Evolutionary conservation across 371 early-diverging fungal genomes (phyloP).

Genomic region (Zychaea mexicana): DNA sequence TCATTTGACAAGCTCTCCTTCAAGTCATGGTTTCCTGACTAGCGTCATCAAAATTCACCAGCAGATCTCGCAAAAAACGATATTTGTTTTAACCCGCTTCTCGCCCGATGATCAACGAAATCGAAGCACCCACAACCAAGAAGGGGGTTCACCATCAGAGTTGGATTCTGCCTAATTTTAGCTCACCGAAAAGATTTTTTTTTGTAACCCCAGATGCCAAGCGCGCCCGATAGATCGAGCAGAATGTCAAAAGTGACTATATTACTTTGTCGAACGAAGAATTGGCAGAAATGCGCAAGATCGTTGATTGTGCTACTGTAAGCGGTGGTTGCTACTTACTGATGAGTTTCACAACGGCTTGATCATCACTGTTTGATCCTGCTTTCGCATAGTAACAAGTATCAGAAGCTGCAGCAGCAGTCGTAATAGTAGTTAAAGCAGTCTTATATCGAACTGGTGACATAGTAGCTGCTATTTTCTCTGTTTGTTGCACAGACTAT

Average conservation of each 20-base stretch:
- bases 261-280: conserved; percentile 48
- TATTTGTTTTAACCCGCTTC: conserved; percentile 53
- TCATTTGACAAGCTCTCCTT: conserved; percentile 31
- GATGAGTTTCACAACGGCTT: too few relatives aligned
- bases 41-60: conserved; percentile 39
- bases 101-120: conserved; percentile 50
- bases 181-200: conserved; percentile 44
- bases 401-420: too few relatives aligned
- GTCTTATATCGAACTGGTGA: too few relatives aligned
- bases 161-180: conserved; percentile 58
- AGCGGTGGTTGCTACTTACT: background rate
- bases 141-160: conserved; percentile 45
- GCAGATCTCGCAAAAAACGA: conserved; percentile 53
- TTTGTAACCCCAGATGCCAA: conserved; percentile 58
- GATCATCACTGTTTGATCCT: too few relatives aligned
- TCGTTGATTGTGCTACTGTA: conserved; percentile 17
- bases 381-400: too few relatives aligned
- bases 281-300: conserved; percentile 37
- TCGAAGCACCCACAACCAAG: conserved; percentile 40
- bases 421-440: too few relatives aligned
- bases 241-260: conserved; percentile 26
- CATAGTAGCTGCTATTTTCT: too few relatives aligned
- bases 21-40: conserved; percentile 65
- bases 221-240: background rate
- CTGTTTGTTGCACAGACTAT: too few relatives aligned